Base-by-base conservation (phyloP, 768 basidiomycete genomes). In the Krasilnikovozyma curviuscula region DNA sequence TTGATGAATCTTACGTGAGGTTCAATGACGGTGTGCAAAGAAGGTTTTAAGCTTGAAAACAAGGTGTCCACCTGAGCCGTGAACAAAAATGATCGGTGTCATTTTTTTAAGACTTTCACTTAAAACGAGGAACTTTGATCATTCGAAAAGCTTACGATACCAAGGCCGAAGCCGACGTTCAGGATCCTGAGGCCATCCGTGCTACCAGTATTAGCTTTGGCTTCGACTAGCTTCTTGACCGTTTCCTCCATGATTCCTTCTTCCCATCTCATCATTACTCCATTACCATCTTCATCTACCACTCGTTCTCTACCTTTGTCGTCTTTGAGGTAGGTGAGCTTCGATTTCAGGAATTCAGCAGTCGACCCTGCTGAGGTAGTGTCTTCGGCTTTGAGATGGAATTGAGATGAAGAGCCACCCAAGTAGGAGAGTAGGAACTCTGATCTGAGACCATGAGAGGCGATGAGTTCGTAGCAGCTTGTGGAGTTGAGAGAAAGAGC, bases 201-300 rank as follows among this genome's bases (percentile, higher is more conserved):
- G 18, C 52, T 46, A 19, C 6, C 72, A 68, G 25, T 58, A 46
- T 0, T 63, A 60, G 38, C 70, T 69, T 31, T 70, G 68, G 56
- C 69, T 13, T 59, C 57, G 52, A 76, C 78, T 54, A 95, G 68
- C 44, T 66, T 63, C 46, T 70, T 61, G 18, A 84, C 86, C 5
- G 88, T 91, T 57, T 76, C 71, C 50, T 69, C 62, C 93, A 97
- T 60, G 49, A 54, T 54, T 24, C 46, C 53, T 38, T 67, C 66
- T 63, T 98, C 93, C 93, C 93, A 98, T 1, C 88, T 85, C 93
- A 98, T 98, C 93, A 98, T 98, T 5, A 98, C 91, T 12, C 86
- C 85, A n/a, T 89, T 74, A 50, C 86, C 80, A 54, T 79, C 78
- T 7, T 65, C 69, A 25, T 75, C 76, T 13, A 83, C 65, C 53